Conservation (phyloP, 768 basidiomycete genomes). For the Candolleomyces aberdarensis region DNA sequence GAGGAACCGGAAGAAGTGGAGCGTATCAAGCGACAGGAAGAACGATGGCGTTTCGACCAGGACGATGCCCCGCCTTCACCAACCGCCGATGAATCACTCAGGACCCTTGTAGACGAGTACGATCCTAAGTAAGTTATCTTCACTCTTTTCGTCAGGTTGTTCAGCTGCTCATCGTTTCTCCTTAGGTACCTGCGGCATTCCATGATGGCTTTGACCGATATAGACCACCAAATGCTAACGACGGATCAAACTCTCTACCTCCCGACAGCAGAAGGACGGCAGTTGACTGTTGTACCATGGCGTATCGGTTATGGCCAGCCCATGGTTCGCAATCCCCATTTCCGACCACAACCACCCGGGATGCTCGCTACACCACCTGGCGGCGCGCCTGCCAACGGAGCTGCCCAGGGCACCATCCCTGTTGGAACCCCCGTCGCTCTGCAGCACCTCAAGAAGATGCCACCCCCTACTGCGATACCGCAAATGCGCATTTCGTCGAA, state of each 20-base stretch:
- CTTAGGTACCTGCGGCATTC: conserved; percentile 50
- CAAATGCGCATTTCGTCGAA: conserved; percentile 64
- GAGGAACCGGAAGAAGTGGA: conserved; percentile 38
- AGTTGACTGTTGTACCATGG: conserved; percentile 49
- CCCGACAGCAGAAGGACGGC: conserved; percentile 46
- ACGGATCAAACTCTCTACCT: conserved; percentile 51
- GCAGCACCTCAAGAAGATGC: conserved; percentile 61
- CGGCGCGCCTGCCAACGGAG: conserved; percentile 10
- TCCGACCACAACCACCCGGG: conserved; percentile 22
- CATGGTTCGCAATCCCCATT: conserved; percentile 28
- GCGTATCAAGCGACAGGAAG: conserved; percentile 35
- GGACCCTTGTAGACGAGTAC: conserved; percentile 70
- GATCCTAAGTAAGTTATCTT: conserved; percentile 42
- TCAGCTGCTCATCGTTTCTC: conserved; percentile 4
- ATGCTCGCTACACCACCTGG: conserved; percentile 7
- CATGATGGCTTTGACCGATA: conserved; percentile 55
- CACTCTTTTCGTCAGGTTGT: conserved; percentile 3
- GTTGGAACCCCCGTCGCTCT: conserved; percentile 57
- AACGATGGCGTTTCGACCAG: conserved; percentile 67
- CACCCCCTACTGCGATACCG: conserved; percentile 48
- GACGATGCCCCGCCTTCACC: conserved; percentile 59
- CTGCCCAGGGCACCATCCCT: conserved; percentile 13
- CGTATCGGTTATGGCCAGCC: conserved; percentile 36
- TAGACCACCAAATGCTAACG: conserved; percentile 47
- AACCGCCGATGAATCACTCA: conserved; percentile 66